Percentiles rank a stretch among this genome's conserved stretches.
phyloP scores from a whole-genome alignment of 331 rosid species.

The Acacia concinna region DNA sequence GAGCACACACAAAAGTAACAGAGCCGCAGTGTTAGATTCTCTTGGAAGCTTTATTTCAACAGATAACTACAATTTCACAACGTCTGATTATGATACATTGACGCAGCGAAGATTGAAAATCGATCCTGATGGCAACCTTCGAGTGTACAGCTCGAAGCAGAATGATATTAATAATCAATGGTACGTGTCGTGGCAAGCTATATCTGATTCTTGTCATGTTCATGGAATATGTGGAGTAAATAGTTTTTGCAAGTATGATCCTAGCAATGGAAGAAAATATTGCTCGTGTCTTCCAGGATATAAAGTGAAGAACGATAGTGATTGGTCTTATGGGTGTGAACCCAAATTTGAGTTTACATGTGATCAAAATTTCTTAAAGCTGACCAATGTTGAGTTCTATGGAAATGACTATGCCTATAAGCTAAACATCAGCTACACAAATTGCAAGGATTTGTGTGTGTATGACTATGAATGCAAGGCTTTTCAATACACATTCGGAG shows the following conservation, averaged over 20 bases:
- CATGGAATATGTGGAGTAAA: neutral
- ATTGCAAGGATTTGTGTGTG: slow-evolving; percentile 28
- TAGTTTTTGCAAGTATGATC: neutral
- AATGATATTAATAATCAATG: neutral
- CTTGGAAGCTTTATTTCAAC: neutral
- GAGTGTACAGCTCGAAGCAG: neutral
- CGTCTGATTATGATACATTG: neutral
- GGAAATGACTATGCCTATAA: slow-evolving; percentile 29
- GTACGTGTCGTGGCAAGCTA: neutral
- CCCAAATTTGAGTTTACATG: neutral
- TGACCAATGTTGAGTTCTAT: slow-evolving; percentile 27
- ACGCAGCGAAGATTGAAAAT: neutral
- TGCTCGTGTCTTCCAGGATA: neutral
- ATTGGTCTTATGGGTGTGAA: slow-evolving; percentile 7
- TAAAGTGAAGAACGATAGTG: neutral
- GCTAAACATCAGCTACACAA: neutral
- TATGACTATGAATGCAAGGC: slow-evolving; percentile 26
- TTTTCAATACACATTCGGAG: slow-evolving; percentile 10
- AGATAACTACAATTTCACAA: neutral
- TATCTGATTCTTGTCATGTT: neutral
- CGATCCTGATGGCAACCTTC: neutral
- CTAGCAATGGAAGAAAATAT: neutral
- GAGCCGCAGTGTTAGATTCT: neutral
- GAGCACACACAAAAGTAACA: neutral
- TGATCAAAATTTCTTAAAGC: neutral